Conservation (phyloP, 257 asterid species). For the Thymus mandschuricus region DNA sequence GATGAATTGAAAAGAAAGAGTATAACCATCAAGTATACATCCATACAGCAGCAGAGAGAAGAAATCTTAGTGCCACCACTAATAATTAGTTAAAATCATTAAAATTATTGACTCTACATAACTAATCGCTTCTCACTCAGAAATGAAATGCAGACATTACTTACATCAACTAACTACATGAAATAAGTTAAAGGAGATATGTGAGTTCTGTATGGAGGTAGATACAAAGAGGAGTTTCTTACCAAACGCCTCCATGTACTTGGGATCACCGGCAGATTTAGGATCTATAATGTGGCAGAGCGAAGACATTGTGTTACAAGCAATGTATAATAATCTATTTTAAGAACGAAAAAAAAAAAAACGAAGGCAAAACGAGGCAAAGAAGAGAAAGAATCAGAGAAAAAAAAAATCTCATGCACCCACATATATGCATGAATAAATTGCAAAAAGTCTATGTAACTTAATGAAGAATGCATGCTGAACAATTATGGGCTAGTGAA, state of each 20-base stretch:
- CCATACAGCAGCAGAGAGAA: slow-evolving; percentile 16
- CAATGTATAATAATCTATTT: slow-evolving; percentile 3
- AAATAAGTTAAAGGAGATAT: slow-evolving; percentile 16
- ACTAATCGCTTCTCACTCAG: slow-evolving; percentile 7
- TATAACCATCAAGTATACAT: slow-evolving; percentile 25
- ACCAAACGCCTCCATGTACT: slow-evolving; percentile 80
- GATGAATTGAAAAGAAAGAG: slow-evolving; percentile 11
- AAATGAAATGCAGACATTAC: slow-evolving; percentile 16
- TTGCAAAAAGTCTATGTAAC: slow-evolving; percentile 15
- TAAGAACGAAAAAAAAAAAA: background rate
- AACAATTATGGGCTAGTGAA: background rate
- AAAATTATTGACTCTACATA: slow-evolving; percentile 16
- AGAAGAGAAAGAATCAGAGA: background rate
- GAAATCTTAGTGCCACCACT: slow-evolving; percentile 18
- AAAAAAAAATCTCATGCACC: background rate
- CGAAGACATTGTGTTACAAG: slow-evolving; percentile 29
- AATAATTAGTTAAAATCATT: slow-evolving; percentile 19
- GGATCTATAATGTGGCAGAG: slow-evolving; percentile 65
- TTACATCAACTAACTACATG: slow-evolving; percentile 4
- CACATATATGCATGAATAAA: slow-evolving; percentile 5
- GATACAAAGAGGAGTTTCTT: slow-evolving; percentile 41
- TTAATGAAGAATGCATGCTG: slow-evolving; percentile 14
- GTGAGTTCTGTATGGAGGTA: slow-evolving; percentile 14
- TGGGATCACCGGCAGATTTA: slow-evolving; percentile 77
- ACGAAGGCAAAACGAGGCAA: background rate